These are phyloP conservation scores for Quercus berberidifolia DNA, from an alignment of 306 rosid species.

Conservation along the genomic window DNA sequence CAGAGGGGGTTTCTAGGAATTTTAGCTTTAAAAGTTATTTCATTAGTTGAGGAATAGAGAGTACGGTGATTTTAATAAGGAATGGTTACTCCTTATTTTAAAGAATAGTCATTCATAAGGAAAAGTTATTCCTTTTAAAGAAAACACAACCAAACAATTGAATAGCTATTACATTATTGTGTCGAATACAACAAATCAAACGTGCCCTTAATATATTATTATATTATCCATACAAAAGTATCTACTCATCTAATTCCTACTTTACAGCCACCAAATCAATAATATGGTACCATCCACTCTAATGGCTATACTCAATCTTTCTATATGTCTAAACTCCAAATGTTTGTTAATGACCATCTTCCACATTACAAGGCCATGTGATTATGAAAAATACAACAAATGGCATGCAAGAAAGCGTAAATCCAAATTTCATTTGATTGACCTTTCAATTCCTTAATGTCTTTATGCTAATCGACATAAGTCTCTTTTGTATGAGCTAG, in stretches of 20 bases:
- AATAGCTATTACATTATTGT: too few species aligned
- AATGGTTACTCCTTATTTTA: too few species aligned
- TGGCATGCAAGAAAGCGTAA: not conserved
- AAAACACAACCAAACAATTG: too few species aligned
- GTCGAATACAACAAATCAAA: too few species aligned
- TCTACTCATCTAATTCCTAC: not conserved
- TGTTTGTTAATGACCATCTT: not conserved
- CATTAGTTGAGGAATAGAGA: too few species aligned
- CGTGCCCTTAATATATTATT: not conserved
- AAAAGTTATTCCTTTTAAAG: too few species aligned
- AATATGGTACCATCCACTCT: not conserved
- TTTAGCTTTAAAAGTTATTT: too few species aligned
- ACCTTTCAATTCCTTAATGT: not conserved
- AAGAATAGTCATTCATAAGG: too few species aligned
- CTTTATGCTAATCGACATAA: not conserved
- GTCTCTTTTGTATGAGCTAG: not conserved
- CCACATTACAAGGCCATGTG: not conserved
- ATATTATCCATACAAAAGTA: not conserved
- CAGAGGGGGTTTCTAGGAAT: too few species aligned
- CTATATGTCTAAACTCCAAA: not conserved
- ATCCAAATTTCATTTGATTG: not conserved
- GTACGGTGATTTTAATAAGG: too few species aligned
- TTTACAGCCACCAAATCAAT: not conserved
- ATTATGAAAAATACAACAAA: not conserved
- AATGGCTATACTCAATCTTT: not conserved